A percentile compares a stretch with the other conserved stretches of the same genome.
These are phyloP conservation scores for Acanthamoeba culbertsoni DNA, from an alignment of 208 protist species.

Conservation along the genomic window DNA sequence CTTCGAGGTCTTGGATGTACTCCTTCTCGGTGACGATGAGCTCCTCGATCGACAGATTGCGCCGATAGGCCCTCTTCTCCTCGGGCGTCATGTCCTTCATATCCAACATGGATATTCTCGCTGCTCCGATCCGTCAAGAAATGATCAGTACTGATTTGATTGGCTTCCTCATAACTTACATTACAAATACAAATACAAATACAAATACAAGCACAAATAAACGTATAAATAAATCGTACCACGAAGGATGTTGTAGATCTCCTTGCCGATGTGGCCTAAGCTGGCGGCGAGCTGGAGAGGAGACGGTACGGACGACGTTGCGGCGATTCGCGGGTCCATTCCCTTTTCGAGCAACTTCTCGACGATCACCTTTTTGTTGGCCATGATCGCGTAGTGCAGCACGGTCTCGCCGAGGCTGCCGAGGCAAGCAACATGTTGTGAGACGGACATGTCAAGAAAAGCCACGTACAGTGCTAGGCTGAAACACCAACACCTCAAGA, in stretches of 20 bases:
- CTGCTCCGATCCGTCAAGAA: too few relatives aligned
- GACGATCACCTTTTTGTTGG: constrained; percentile 12
- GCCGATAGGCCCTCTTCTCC: constrained; percentile 23
- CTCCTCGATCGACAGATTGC: constrained; percentile 50
- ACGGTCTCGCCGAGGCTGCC: constrained; percentile 27
- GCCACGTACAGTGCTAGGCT: not conserved
- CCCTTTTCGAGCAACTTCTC: constrained; percentile 51
- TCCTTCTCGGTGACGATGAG: constrained; percentile 56
- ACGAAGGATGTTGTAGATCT: constrained; percentile 1
- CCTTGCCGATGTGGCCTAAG: not conserved
- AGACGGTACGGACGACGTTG: not conserved
- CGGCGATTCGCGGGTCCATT: not conserved
- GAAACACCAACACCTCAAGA: not conserved
- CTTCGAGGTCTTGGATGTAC: constrained; percentile 48
- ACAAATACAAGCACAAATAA: not conserved
- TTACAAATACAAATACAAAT: not conserved
- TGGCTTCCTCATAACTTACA: not conserved
- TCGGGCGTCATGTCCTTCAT: constrained; percentile 47
- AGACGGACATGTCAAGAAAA: too few relatives aligned
- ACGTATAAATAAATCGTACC: not conserved
- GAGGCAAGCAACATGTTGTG: not conserved
- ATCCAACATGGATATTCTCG: constrained; percentile 11
- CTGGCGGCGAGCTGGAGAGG: not conserved
- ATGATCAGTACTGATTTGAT: not conserved
- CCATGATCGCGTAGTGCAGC: constrained; percentile 51